Evolutionary conservation across 1,139 yeast species (phyloP).

Genomic region (Trichomonascaceae sp.): DNA sequence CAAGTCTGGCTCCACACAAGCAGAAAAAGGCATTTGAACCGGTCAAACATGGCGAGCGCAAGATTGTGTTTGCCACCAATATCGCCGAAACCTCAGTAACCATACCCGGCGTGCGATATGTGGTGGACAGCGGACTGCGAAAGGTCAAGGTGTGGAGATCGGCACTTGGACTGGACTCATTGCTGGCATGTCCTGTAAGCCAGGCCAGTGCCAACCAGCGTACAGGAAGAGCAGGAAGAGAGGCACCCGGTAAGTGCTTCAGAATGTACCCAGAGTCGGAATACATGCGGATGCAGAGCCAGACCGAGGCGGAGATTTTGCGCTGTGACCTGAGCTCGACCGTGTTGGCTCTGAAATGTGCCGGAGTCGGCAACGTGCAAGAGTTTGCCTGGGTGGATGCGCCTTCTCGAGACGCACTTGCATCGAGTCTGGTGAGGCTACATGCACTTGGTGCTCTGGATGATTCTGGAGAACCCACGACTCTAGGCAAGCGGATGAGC

Average conservation of each 20-base stretch:
- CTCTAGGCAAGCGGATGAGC: conserved; percentile 73
- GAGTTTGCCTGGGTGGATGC: conserved; percentile 89
- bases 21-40: conserved; percentile 68
- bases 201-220: conserved; percentile 93
- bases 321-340: conserved; percentile 81
- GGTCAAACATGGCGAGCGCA: conserved; percentile 49
- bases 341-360: conserved; percentile 64
- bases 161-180: conserved; percentile 77
- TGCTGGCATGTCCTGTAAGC: conserved; percentile 82
- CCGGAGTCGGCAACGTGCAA: conserved; percentile 65
- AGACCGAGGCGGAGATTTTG: conserved; percentile 86
- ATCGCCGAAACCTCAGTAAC: conserved; percentile 97
- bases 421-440: conserved; percentile 65
- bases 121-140: conserved; percentile 81
- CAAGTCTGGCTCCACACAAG: conserved; percentile 76
- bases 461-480: conserved; percentile 62
- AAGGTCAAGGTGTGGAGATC: conserved; percentile 94
- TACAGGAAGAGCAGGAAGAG: conserved; percentile 99
- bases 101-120: conserved; percentile 90
- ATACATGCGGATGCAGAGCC: conserved; percentile 47
- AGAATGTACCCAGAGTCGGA: conserved; percentile 68
- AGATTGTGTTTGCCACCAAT: conserved; percentile 82
- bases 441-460: conserved; percentile 71
- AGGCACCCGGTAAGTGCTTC: conserved; percentile 79
- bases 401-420: conserved; percentile 68